Percentiles rank a stretch among this genome's conserved stretches.
Conservation (phyloP, 2,329 filamentous ascomycete genomes). For the Sporothrix dimorphospora region DNA sequence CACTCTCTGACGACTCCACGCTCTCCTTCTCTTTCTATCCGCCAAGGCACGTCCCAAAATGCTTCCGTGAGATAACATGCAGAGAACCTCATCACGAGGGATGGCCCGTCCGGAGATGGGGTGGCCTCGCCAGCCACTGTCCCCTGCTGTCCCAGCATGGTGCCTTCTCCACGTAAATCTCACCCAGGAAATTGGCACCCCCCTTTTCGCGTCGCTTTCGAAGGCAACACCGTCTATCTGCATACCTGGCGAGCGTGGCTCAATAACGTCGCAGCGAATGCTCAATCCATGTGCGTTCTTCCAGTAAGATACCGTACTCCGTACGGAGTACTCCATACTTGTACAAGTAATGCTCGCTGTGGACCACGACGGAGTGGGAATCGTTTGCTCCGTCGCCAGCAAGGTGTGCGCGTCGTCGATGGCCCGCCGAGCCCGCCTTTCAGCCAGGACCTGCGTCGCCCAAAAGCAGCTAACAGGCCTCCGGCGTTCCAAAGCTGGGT, state of each 20-base stretch:
- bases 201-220: neutral
- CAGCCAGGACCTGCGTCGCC: neutral
- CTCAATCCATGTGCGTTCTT: neutral
- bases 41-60: neutral
- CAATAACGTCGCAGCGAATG: neutral
- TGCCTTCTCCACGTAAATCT: slow-evolving; percentile 21
- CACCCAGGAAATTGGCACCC: slow-evolving; percentile 10
- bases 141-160: neutral
- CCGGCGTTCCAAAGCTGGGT: slow-evolving; percentile 23
- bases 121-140: neutral
- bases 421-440: neutral
- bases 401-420: slow-evolving; percentile 1
- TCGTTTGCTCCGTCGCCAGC: neutral
- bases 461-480: slow-evolving; percentile 7
- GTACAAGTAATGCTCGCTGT: neutral
- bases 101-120: slow-evolving; percentile 21
- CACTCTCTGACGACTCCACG: neutral
- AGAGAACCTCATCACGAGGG: slow-evolving; percentile 5
- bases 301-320: too few species aligned
- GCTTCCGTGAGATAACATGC: neutral
- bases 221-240: slow-evolving; percentile 11
- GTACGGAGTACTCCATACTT: too few species aligned
- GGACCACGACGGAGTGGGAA: neutral
- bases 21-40: neutral
- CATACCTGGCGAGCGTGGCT: neutral